Percentiles rank a stretch among this genome's conserved stretches.
Evolutionary conservation across 75 land plant species (phyloP).

Genomic region (Pinus tabuliformis): DNA sequence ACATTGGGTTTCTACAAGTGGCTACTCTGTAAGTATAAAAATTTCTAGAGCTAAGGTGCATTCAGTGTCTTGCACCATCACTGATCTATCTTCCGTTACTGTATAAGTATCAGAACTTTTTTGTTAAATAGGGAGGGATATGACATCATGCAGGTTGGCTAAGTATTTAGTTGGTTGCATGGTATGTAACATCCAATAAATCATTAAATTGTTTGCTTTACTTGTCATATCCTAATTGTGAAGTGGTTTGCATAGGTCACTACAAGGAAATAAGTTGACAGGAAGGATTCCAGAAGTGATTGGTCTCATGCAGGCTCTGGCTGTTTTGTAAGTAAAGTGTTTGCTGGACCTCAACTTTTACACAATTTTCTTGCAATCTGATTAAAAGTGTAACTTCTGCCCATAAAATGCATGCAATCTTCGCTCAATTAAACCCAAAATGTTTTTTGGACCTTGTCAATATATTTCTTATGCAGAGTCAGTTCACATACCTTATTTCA

Average conservation of each 20-base stretch:
- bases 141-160: background rate
- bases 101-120: background rate
- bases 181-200: no score
- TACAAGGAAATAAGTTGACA: conserved; percentile 78
- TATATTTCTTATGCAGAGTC: background rate
- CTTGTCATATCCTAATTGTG: background rate
- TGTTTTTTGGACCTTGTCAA: background rate
- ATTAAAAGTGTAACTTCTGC: background rate
- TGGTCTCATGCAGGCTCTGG: conserved; percentile 98
- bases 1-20: conserved; percentile 93
- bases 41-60: background rate
- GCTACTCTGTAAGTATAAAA: conserved; percentile 75
- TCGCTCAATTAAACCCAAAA: background rate
- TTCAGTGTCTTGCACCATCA: background rate
- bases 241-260: conserved; percentile 33
- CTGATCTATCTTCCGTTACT: background rate
- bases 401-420: background rate
- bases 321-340: conserved; percentile 76
- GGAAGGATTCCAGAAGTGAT: conserved; percentile 91
- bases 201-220: background rate
- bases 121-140: background rate
- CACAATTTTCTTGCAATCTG: background rate
- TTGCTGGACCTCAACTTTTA: background rate
- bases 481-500: background rate
- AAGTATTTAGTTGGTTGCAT: no score